Conservation (phyloP, 2,329 filamentous ascomycete species). For the Dactylellina haptotyla region DNA sequence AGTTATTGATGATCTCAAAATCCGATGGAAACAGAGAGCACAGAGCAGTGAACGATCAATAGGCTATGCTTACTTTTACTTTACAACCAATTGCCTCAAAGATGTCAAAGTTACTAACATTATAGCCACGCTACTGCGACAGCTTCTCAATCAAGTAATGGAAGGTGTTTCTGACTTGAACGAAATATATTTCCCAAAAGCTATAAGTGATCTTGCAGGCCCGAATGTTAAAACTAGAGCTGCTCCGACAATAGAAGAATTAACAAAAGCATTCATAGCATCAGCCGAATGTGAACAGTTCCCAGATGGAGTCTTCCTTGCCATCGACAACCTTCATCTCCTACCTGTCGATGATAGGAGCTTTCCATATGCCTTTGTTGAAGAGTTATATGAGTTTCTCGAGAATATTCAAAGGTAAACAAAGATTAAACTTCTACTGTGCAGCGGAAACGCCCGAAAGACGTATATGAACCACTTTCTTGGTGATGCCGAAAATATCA, state of each 20-base stretch:
- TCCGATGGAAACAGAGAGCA: not conserved
- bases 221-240: not conserved
- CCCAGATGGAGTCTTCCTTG: conserved; percentile 12
- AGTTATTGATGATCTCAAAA: conserved; percentile 10
- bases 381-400: conserved; percentile 2
- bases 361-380: not conserved
- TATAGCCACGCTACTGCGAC: conserved; percentile 9
- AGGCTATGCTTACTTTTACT: conserved; percentile 15
- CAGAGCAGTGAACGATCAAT: not conserved
- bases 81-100: conserved; percentile 9
- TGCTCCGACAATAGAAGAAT: not conserved
- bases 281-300: conserved; percentile 9
- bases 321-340: conserved; percentile 25
- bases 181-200: not conserved
- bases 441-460: too few species aligned
- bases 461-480: too few species aligned
- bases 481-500: not conserved
- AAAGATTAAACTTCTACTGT: too few species aligned
- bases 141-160: conserved; percentile 8
- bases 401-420: not conserved
- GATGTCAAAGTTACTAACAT: conserved; percentile 1
- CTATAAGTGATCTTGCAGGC: conserved; percentile 17
- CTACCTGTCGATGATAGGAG: conserved; percentile 13
- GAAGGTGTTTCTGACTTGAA: not conserved
- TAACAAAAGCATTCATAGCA: conserved; percentile 30